Percentiles rank a stretch among this genome's conserved stretches.
These are phyloP conservation scores for Globisporangium yorkense DNA, from an alignment of 352 stramenopile genomes.

Conservation along the genomic window DNA sequence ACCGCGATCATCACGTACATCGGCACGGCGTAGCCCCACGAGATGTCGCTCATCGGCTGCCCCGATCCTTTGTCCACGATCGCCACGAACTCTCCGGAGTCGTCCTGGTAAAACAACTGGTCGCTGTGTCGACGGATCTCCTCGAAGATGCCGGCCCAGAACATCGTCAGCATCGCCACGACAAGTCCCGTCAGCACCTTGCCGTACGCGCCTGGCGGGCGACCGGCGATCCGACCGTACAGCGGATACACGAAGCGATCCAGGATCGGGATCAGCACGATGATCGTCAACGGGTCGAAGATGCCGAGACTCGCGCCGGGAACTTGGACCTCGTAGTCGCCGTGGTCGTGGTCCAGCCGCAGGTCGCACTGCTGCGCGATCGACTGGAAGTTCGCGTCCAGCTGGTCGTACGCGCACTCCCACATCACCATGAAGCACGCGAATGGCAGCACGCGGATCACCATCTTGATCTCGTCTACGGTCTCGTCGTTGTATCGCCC, in stretches of 20 bases:
- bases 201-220: constrained; percentile 62
- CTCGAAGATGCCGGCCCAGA: constrained; percentile 83
- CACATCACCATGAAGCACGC: constrained; percentile 89
- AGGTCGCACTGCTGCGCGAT: constrained; percentile 84
- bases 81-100: constrained; percentile 14
- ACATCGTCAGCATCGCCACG: constrained; percentile 75
- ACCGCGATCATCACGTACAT: constrained; percentile 81
- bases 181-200: constrained; percentile 76
- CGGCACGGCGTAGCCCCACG: constrained; percentile 71
- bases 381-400: constrained; percentile 85
- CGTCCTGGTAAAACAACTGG: constrained; percentile 30
- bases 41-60: constrained; percentile 80
- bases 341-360: constrained; percentile 33
- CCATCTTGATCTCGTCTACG: constrained; percentile 82
- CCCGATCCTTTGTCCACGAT: constrained; percentile 52
- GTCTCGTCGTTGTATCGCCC: constrained; percentile 77
- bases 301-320: constrained; percentile 76
- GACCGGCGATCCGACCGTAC: constrained; percentile 45
- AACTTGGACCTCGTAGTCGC: constrained; percentile 42
- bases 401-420: constrained; percentile 82
- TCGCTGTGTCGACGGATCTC: constrained; percentile 53
- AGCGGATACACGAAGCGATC: constrained; percentile 72
- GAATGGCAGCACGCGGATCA: constrained; percentile 81
- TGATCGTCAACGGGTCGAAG: constrained; percentile 84
- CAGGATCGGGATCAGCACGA: constrained; percentile 69